Evolutionary conservation across 106 monocot species (phyloP).

Genomic region (Dioscorea dumetorum): DNA sequence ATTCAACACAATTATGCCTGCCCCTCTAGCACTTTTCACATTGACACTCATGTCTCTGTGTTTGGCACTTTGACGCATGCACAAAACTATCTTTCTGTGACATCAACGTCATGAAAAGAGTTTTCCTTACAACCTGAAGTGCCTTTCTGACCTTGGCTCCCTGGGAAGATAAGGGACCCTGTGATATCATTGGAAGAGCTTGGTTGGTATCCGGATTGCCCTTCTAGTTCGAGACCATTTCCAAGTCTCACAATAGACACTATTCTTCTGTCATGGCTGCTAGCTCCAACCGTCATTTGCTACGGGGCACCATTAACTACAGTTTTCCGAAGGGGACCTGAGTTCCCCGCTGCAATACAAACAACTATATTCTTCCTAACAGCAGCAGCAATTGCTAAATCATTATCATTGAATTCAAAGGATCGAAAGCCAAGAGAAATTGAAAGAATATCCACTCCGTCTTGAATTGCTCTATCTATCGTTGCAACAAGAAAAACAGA

Average conservation of each 20-base stretch:
- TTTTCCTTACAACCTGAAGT: too few species aligned
- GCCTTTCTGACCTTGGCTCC: not conserved
- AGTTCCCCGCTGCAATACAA: not conserved
- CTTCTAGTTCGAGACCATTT: slow-evolving; percentile 6
- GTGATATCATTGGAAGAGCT: too few species aligned
- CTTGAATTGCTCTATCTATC: too few species aligned
- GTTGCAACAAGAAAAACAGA: too few species aligned
- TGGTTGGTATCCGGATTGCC: slow-evolving; percentile 12
- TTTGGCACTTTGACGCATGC: too few species aligned
- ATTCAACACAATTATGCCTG: not conserved
- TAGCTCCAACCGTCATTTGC: slow-evolving; percentile 11
- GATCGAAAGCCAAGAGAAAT: not conserved
- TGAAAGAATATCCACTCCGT: not conserved
- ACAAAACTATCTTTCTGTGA: slow-evolving; percentile 8
- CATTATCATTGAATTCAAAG: not conserved
- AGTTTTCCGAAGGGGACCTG: not conserved
- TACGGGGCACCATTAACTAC: slow-evolving; percentile 9
- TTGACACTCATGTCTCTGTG: not conserved
- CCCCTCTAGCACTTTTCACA: not conserved
- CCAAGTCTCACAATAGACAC: slow-evolving; percentile 10
- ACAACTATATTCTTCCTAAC: not conserved
- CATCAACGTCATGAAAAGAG: not conserved
- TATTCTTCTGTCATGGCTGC: slow-evolving; percentile 10
- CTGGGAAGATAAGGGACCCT: not conserved
- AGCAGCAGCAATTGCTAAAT: not conserved